A percentile compares a stretch with the other conserved stretches of the same genome.
phyloP scores from a whole-genome alignment of 2,329 filamentous ascomycete species.

The Ceratocystiopsis brevicomis region DNA sequence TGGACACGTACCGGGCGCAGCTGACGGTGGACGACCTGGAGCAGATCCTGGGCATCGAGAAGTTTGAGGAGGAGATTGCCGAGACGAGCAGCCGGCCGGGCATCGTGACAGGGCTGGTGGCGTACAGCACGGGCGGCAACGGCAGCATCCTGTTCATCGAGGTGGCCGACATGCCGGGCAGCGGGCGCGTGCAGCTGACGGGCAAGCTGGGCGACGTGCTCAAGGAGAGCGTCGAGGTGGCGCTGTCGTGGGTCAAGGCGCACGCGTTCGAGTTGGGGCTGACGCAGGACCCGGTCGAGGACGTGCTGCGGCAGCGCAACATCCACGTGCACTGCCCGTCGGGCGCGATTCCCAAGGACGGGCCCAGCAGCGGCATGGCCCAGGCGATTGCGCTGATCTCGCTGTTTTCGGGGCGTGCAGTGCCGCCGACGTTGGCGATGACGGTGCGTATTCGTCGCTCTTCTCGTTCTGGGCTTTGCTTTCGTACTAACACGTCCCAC shows the following conservation, averaged over 20 bases:
- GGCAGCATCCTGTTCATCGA: constrained; percentile 97
- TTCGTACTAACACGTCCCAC: constrained; percentile 10
- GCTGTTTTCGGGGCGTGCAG: constrained; percentile 66
- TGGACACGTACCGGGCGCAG: constrained; percentile 51
- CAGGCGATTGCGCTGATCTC: constrained; percentile 89
- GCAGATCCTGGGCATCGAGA: constrained; percentile 77
- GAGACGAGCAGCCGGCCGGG: constrained; percentile 70
- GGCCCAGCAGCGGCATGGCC: constrained; percentile 69
- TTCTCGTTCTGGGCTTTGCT: constrained; percentile 3
- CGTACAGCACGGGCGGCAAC: constrained; percentile 81
- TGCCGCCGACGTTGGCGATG: constrained; percentile 89
- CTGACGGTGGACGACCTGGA: constrained; percentile 70
- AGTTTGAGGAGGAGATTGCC: constrained; percentile 87
- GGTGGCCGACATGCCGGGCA: constrained; percentile 90
- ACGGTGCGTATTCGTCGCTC: too few relatives aligned
- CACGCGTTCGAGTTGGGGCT: constrained; percentile 84
- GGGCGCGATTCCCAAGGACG: constrained; percentile 89
- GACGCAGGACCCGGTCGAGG: constrained; percentile 59
- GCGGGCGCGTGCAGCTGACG: constrained; percentile 80
- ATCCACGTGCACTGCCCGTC: constrained; percentile 94
- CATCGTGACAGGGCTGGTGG: constrained; percentile 88
- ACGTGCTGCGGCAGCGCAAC: constrained; percentile 89
- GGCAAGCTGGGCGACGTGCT: constrained; percentile 92
- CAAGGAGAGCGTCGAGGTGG: constrained; percentile 93
- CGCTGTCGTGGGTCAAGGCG: constrained; percentile 89